Evolutionary conservation across 208 protist genomes (phyloP).

Genomic region (Acanthamoeba quina): DNA sequence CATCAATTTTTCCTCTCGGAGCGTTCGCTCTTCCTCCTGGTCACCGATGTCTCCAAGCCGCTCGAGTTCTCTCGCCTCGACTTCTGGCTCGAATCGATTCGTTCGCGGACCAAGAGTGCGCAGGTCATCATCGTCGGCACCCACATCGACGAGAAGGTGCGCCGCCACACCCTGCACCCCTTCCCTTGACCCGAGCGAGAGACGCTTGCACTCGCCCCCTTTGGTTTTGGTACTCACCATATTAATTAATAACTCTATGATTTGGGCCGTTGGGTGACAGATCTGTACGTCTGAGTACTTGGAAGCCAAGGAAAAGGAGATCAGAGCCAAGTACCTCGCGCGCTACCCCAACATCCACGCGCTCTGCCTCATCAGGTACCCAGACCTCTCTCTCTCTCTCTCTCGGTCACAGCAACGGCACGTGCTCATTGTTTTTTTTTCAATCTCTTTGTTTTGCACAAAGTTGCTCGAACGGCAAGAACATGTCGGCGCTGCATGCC

Average conservation of each 20-base stretch:
- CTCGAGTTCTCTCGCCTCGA: conserved; percentile 54
- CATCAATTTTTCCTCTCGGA: conserved; percentile 72
- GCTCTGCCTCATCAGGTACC: conserved; percentile 44
- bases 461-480: conserved; percentile 8
- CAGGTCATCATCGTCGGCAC: conserved; percentile 68
- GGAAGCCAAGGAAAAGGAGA: conserved; percentile 58
- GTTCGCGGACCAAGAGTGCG: conserved; percentile 19
- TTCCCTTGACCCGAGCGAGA: neutral
- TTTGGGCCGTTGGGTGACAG: neutral
- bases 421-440: too few species aligned
- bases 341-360: conserved; percentile 36
- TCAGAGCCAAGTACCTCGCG: conserved; percentile 2
- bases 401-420: too few species aligned
- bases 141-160: conserved; percentile 48
- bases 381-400: too few species aligned
- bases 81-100: conserved; percentile 67
- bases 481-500: conserved; percentile 4
- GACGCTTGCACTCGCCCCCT: neutral
- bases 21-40: conserved; percentile 63
- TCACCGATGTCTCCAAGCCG: conserved; percentile 29
- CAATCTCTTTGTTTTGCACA: too few species aligned
- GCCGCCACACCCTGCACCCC: neutral
- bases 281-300: conserved; percentile 23
- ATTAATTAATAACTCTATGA: too few species aligned
- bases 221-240: neutral